A percentile compares a stretch with the other conserved stretches of the same genome.
phyloP scores from a whole-genome alignment of 805 yeast species.

The Pichia nakasei region DNA sequence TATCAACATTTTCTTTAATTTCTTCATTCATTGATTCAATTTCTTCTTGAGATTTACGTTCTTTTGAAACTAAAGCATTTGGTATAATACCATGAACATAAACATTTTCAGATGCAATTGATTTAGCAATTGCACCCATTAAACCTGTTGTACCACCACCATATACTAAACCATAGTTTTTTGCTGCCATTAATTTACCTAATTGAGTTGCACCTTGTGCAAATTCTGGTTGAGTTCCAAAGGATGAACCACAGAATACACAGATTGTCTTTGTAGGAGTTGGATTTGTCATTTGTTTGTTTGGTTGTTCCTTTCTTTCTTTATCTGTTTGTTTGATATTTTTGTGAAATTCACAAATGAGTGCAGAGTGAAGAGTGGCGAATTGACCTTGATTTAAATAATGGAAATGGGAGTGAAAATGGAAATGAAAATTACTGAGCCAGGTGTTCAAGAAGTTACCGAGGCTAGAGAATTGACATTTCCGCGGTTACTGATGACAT shows the following conservation, averaged over 20 bases:
- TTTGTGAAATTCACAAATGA: too few relatives aligned
- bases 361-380: too few relatives aligned
- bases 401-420: too few relatives aligned
- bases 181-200: conserved; percentile 49
- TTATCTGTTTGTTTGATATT: too few relatives aligned
- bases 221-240: conserved; percentile 47
- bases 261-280: conserved; percentile 44
- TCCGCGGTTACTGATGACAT: too few relatives aligned
- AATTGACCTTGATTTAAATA: too few relatives aligned
- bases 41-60: conserved; percentile 36
- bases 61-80: conserved; percentile 68
- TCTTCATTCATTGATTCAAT: conserved; percentile 38
- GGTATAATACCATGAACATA: conserved; percentile 83
- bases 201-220: conserved; percentile 47
- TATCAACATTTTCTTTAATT: conserved; percentile 43
- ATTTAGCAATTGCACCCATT: conserved; percentile 69
- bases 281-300: conserved; percentile 1
- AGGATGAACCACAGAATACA: conserved; percentile 82
- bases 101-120: conserved; percentile 50
- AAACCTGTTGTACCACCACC: conserved; percentile 88
- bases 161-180: conserved; percentile 69
- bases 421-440: too few relatives aligned
- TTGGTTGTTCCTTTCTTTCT: too few relatives aligned
- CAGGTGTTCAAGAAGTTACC: too few relatives aligned
- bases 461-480: too few relatives aligned